Conservation (phyloP, 805 yeast genomes). For the Gaillardinia entomophila region DNA sequence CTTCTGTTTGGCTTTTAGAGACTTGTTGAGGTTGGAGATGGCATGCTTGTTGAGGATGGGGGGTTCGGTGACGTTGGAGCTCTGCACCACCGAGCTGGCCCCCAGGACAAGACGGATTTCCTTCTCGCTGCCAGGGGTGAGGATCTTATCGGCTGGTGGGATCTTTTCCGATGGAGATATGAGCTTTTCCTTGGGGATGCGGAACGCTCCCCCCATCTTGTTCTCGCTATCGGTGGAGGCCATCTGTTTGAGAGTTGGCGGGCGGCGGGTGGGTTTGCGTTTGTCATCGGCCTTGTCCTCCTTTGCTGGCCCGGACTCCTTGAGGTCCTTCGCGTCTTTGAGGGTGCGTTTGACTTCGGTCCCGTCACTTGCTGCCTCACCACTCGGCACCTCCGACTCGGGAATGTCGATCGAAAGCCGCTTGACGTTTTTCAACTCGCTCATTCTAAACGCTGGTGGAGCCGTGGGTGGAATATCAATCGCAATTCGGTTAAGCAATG, state of each 20-base stretch:
- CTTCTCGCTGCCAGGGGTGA: not conserved
- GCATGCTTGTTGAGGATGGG: constrained; percentile 19
- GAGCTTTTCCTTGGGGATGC: not conserved
- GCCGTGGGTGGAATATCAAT: not conserved
- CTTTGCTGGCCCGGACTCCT: too few species aligned
- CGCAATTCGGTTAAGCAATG: not conserved
- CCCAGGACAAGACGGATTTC: not conserved
- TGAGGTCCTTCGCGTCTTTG: not conserved
- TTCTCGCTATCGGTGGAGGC: not conserved
- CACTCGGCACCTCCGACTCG: not conserved
- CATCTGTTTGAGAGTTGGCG: not conserved
- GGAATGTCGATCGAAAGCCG: not conserved
- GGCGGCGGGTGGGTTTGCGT: not conserved
- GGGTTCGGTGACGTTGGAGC: not conserved
- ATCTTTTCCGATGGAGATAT: not conserved
- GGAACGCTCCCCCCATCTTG: not conserved
- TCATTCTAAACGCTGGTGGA: not conserved
- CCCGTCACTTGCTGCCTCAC: not conserved
- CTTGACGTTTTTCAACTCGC: not conserved
- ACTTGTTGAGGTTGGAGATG: constrained; percentile 36
- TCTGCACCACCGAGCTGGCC: not conserved
- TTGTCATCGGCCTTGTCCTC: too few species aligned
- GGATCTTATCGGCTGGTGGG: not conserved
- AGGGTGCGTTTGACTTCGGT: not conserved
- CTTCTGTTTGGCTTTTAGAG: constrained; percentile 38